Conservation (phyloP, 805 yeast species). For the Myxozyma geophila region DNA sequence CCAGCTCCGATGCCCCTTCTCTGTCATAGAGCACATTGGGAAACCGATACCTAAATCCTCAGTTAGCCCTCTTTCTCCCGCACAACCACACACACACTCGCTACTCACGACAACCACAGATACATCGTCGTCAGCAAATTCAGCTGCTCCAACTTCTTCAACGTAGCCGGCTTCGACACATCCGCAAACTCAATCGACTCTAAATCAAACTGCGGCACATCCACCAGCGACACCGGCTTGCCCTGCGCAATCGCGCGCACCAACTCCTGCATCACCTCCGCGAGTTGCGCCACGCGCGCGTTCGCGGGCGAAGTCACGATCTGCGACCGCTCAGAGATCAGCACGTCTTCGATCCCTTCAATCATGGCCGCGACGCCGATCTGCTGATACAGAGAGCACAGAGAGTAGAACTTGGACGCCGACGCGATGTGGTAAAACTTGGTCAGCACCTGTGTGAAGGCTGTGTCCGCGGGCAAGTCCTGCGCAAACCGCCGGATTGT, state of each 20-base stretch:
- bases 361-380: conserved; percentile 52
- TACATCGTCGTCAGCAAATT: conserved; percentile 49
- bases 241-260: conserved; percentile 61
- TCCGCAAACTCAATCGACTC: conserved; percentile 25
- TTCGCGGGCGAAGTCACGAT: conserved; percentile 68
- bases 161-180: conserved; percentile 19
- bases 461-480: conserved; percentile 58
- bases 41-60: conserved; percentile 54
- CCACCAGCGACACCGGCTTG: conserved; percentile 59
- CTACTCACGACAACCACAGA: conserved; percentile 75
- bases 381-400: conserved; percentile 50
- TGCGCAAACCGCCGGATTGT: conserved; percentile 70
- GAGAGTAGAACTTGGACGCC: conserved; percentile 43
- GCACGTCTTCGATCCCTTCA: conserved; percentile 49
- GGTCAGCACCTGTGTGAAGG: conserved; percentile 53
- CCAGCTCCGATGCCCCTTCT: conserved; percentile 72
- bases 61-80: background rate
- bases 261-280: conserved; percentile 53
- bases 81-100: background rate
- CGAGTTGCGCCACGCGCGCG: conserved; percentile 44
- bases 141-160: conserved; percentile 32
- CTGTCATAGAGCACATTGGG: conserved; percentile 79
- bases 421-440: conserved; percentile 53
- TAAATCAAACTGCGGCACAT: conserved; percentile 47
- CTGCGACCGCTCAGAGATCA: conserved; percentile 61